Base-by-base conservation (phyloP, 345 rosid species). In the Arabis alpina region DNA sequence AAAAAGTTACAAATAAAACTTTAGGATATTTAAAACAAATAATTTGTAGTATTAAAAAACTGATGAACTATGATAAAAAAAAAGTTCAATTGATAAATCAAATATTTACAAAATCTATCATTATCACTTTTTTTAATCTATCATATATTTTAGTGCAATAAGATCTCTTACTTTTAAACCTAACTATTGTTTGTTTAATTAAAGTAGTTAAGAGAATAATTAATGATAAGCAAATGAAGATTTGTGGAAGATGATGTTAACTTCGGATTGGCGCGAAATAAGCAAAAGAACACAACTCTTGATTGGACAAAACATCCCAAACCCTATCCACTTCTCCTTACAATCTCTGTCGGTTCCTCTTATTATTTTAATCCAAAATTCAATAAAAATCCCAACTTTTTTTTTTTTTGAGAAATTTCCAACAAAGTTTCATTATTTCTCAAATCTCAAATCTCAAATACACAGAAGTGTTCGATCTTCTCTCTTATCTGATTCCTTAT, bases 221-320 rank as follows among this genome's bases (percentile, higher is more conserved):
- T 40, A 37, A 41, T 23, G 58, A 66, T 12, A n/a, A 52, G 61
- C 77, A 27, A 66, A 66, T 24, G 62, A 74, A 74, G 40, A 49
- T n/a, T 19, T 47, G 54, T 66, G 49, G 72, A 51, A 23, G 54
- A 73, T 73, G 72, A 66, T 61, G 63, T 60, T 52, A 60, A 44
- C 57, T 44, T 52, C 3, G 63, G 73, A 60, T 74, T 74, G 78
- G 78, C 78, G 78, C 73, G 78, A 74, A 67, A 42, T 28, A 54
- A 41, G 2, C 40, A 13, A 64, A 7, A 2, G 16, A 58, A 3
- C 15, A 58, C 53, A 58, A 13, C 1, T 30, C 58, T 0, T 58
- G 66, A 68, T 69, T 69, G 79, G 79, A 55, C 55, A 2, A 55
- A 54, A 9, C 23, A 32, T 5, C 27, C 69, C 69, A 68, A 75